Evolutionary conservation across 2,329 filamentous ascomycete genomes (phyloP).

Genomic region (Lomentospora prolificans): DNA sequence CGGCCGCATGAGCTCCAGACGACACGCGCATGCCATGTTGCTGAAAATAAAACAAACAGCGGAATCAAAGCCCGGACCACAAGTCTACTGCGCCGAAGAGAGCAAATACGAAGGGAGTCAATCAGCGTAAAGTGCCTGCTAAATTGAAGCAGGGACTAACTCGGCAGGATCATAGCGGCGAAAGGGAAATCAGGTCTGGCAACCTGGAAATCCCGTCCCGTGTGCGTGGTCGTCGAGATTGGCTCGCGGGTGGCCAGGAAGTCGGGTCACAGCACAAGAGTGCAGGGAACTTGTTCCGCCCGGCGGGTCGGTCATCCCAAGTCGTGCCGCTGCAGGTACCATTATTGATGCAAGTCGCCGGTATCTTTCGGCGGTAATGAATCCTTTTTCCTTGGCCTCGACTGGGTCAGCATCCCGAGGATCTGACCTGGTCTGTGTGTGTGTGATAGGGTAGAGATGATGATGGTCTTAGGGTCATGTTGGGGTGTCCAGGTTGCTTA

Average conservation of each 20-base stretch:
- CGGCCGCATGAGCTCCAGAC: not conserved
- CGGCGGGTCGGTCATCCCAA: not conserved
- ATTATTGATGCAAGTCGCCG: not conserved
- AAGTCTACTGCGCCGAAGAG: too few relatives aligned
- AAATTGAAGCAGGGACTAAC: not conserved
- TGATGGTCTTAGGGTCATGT: too few relatives aligned
- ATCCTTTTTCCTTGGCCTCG: not conserved
- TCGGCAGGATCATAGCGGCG: not conserved
- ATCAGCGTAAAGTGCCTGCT: not conserved
- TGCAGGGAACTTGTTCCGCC: too few relatives aligned
- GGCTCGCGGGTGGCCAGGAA: not conserved
- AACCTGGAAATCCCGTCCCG: not conserved
- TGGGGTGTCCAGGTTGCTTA: too few relatives aligned
- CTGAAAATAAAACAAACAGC: not conserved
- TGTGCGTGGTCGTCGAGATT: not conserved
- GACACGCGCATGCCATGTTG: not conserved
- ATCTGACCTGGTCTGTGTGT: too few relatives aligned
- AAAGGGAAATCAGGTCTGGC: not conserved
- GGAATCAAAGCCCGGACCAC: not conserved
- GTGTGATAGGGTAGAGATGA: too few relatives aligned
- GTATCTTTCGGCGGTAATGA: not conserved
- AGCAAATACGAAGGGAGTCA: not conserved
- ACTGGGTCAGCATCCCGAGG: too few relatives aligned
- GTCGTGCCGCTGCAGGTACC: conserved; percentile 1
- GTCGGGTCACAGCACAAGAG: too few relatives aligned